Percentiles rank a stretch among this genome's conserved stretches.
These are phyloP conservation scores for Rhynchosporium agropyri DNA, from an alignment of 2,329 filamentous ascomycete genomes.

Conservation along the genomic window DNA sequence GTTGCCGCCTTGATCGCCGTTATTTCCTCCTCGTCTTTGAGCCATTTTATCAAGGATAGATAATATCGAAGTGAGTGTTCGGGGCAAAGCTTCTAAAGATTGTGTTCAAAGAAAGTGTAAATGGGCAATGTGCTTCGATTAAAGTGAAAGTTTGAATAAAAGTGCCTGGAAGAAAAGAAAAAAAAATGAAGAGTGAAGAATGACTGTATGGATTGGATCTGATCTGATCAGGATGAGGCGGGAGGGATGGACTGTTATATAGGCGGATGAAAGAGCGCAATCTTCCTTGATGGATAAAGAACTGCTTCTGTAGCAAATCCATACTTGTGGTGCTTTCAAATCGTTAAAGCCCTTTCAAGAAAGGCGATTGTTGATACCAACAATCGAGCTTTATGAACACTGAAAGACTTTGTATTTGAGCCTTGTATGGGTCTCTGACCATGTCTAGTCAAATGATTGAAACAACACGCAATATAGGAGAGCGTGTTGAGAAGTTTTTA, in stretches of 20 bases:
- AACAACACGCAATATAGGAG: not conserved
- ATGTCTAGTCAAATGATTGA: not conserved
- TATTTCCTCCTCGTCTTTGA: not conserved
- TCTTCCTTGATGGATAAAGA: not conserved
- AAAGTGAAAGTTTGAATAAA: not conserved
- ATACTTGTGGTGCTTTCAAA: not conserved
- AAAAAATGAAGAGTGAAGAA: not conserved
- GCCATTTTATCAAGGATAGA: not conserved
- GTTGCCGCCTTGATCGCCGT: not conserved
- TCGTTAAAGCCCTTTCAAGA: not conserved
- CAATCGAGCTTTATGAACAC: not conserved
- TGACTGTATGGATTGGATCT: not conserved
- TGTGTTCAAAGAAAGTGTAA: not conserved
- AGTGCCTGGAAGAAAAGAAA: conserved; percentile 1
- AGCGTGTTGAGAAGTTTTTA: too few relatives aligned
- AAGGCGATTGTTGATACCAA: not conserved
- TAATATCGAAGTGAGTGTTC: not conserved
- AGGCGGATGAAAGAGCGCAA: not conserved
- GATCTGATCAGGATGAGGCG: not conserved
- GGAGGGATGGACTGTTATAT: not conserved
- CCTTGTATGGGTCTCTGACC: not conserved
- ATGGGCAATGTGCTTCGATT: not conserved
- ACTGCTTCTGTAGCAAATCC: not conserved
- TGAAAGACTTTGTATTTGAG: not conserved
- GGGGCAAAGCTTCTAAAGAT: not conserved